Evolutionary conservation across 495 filamentous ascomycete genomes (phyloP).

Genomic region (Xanthoparmelia taractica): DNA sequence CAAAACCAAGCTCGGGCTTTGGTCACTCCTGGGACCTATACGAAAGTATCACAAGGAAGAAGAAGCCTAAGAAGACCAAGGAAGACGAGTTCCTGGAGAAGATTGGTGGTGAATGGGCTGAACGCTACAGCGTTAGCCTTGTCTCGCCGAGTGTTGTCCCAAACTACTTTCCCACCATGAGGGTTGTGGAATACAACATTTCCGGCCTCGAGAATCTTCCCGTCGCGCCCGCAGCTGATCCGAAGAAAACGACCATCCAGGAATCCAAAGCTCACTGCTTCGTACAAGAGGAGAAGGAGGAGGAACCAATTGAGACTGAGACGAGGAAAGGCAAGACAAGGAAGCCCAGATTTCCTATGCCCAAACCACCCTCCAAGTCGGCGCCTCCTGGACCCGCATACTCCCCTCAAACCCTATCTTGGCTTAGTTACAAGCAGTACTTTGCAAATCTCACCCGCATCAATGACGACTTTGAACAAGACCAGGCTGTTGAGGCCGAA

Average conservation of each 20-base stretch:
- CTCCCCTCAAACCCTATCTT: conserved; percentile 70
- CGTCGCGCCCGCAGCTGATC: background rate
- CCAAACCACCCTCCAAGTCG: conserved; percentile 61
- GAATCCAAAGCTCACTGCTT: background rate
- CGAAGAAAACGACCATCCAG: background rate
- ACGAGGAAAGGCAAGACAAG: conserved; percentile 36
- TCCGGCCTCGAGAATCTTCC: conserved; percentile 56
- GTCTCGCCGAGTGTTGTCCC: conserved; percentile 84
- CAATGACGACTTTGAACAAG: conserved; percentile 53
- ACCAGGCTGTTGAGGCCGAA: conserved; percentile 27
- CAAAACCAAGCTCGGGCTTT: conserved; percentile 2
- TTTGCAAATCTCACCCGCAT: conserved; percentile 85
- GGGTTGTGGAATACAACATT: conserved; percentile 89
- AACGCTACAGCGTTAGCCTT: conserved; percentile 73
- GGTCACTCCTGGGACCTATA: conserved; percentile 9
- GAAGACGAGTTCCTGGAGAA: conserved; percentile 47
- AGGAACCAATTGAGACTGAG: background rate
- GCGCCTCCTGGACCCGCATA: conserved; percentile 85
- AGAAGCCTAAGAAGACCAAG: conserved; percentile 45
- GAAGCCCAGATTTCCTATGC: conserved; percentile 53
- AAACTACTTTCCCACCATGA: conserved; percentile 82
- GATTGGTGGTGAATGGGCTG: conserved; percentile 71
- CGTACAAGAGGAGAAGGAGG: conserved; percentile 2
- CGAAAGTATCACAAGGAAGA: conserved; percentile 25
- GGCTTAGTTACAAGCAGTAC: conserved; percentile 78